Evolutionary conservation across 345 rosid species (phyloP).

Genomic region (Acer campestre): DNA sequence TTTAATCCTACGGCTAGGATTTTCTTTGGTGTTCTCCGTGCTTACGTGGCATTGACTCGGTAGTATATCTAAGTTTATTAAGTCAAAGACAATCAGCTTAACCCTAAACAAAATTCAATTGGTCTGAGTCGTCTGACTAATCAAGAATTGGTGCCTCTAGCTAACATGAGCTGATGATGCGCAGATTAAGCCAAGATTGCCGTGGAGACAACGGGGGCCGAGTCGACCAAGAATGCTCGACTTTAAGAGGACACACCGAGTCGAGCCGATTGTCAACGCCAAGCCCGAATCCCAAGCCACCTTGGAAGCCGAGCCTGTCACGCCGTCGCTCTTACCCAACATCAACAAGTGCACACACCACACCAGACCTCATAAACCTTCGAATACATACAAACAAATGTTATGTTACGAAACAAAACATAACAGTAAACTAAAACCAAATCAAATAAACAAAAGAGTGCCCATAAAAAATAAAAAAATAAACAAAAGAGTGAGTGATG

Average conservation of each 20-base stretch:
- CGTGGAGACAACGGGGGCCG: slow-evolving; percentile 43
- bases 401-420: too few species aligned
- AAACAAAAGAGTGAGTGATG: background rate
- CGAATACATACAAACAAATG: too few species aligned
- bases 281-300: slow-evolving; percentile 37
- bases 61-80: background rate
- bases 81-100: too few species aligned
- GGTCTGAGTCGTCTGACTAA: too few species aligned
- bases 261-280: slow-evolving; percentile 32
- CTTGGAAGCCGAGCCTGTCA: slow-evolving; percentile 31
- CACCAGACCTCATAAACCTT: background rate
- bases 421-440: too few species aligned
- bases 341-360: background rate
- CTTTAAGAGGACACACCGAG: slow-evolving; percentile 37
- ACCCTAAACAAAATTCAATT: too few species aligned
- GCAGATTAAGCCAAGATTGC: slow-evolving; percentile 19
- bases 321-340: slow-evolving; percentile 33
- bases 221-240: slow-evolving; percentile 31
- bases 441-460: too few species aligned
- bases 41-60: background rate
- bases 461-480: too few species aligned
- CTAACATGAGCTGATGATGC: slow-evolving; percentile 19
- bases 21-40: background rate
- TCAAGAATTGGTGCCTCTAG: background rate
- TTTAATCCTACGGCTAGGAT: background rate